Base-by-base conservation (phyloP, 352 stramenopile genomes). In the Ochromonadaceae sp. region DNA sequence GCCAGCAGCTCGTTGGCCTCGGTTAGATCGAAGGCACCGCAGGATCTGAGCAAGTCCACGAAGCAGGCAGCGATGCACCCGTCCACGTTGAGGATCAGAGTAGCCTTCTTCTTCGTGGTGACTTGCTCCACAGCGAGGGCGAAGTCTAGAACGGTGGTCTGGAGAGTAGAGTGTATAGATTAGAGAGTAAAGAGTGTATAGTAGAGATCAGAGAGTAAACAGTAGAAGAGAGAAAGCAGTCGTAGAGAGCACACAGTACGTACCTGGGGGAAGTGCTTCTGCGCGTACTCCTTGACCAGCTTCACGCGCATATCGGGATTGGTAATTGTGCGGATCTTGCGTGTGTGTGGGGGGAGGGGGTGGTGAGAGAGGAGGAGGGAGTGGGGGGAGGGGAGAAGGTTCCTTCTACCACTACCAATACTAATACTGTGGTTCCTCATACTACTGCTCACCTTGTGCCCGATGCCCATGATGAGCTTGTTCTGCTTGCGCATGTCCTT, bases 1-100 rank as follows among this genome's bases (percentile, higher is more conserved):
- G 80, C 80, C 65, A 97, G 92, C 67, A 95, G 81, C 70, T 96
- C 88, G 73, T 95, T 86, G 55, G 86, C 87, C 42, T 67, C 48
- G 12, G 38, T 59, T 2, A 62, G 9, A 49, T 60, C 55, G 59
- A 83, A 81, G 10, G 76, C 75, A 34, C 76, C 76, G 67, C 76
- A 81, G 41, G 66, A 76, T 59, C 89, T 84, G 58, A 97, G 76
- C 75, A 97, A 70, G 70, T 97, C 90, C 38, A 97, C 88, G 73
- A 97, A 97, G 76, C 86, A 96, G 32, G 90, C 88, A 42, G 88
- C 90, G 66, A 97, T 96, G 65, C 87, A 95, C 47, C 88, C 90
- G 70, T 97, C 90, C 32, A 97, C 90, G 76, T 97, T 96, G 25
- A 97, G 76, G 70, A 97, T 96, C n/a, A 97, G 73, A 71, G 91